These are phyloP conservation scores for Kodamaea plutei DNA, from an alignment of 1,139 yeast genomes.

Conservation along the genomic window DNA sequence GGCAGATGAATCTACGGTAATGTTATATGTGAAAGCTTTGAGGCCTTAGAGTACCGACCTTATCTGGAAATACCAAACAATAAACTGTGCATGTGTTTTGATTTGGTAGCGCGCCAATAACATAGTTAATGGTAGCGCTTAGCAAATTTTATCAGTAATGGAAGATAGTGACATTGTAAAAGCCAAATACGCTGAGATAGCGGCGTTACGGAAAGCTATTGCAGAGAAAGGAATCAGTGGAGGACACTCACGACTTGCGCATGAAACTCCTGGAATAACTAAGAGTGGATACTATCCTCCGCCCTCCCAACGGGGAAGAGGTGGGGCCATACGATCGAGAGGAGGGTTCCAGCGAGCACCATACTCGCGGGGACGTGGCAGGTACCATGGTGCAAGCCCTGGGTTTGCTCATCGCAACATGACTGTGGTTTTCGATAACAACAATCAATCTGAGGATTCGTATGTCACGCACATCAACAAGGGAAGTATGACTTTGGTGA, in stretches of 20 bases:
- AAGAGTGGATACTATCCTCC: slow-evolving; percentile 1
- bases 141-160: too few species aligned
- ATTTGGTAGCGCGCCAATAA: too few species aligned
- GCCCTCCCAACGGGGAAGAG: slow-evolving; percentile 3
- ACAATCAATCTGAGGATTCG: background rate
- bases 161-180: slow-evolving; percentile 18
- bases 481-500: slow-evolving; percentile 37
- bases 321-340: slow-evolving; percentile 6
- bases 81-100: too few species aligned
- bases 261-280: background rate
- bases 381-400: too few species aligned
- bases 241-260: slow-evolving; percentile 1
- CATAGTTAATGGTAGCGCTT: too few species aligned
- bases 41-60: too few species aligned
- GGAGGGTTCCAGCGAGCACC: slow-evolving; percentile 7
- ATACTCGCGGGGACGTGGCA: slow-evolving; percentile 2
- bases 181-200: slow-evolving; percentile 32
- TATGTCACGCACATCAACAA: slow-evolving; percentile 25
- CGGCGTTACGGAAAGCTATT: slow-evolving; percentile 28
- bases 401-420: slow-evolving; percentile 18
- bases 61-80: too few species aligned
- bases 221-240: slow-evolving; percentile 13
- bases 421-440: slow-evolving; percentile 18
- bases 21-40: too few species aligned
- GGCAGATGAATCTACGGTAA: too few species aligned